Percentiles rank a stretch among this genome's conserved stretches.
These are phyloP conservation scores for Pseudocercospora pini-densiflorae DNA, from an alignment of 2,329 filamentous ascomycete genomes.

Conservation along the genomic window DNA sequence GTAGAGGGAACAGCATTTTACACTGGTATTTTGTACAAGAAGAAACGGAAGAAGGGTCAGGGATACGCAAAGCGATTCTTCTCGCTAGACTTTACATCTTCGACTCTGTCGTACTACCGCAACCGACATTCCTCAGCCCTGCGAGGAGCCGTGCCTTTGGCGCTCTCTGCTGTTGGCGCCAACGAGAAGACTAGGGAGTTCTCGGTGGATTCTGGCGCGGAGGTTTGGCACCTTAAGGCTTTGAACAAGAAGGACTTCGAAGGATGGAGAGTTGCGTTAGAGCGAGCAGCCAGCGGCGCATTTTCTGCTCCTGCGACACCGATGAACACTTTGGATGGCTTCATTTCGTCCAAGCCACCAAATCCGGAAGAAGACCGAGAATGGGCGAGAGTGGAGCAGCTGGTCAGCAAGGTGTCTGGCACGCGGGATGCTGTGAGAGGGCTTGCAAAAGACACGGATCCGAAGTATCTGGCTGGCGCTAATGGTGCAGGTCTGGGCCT, in stretches of 20 bases:
- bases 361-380: conserved; percentile 71
- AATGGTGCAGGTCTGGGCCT: conserved; percentile 42
- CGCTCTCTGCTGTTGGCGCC: conserved; percentile 85
- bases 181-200: conserved; percentile 90
- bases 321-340: conserved; percentile 29
- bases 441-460: conserved; percentile 82
- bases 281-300: conserved; percentile 63
- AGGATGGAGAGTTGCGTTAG: conserved; percentile 84
- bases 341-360: conserved; percentile 20
- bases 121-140: conserved; percentile 91
- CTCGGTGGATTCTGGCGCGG: conserved; percentile 93
- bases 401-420: conserved; percentile 85
- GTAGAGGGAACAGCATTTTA: conserved; percentile 64
- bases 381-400: conserved; percentile 83
- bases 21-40: conserved; percentile 84
- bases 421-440: conserved; percentile 86
- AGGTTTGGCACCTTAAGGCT: conserved; percentile 93
- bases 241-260: conserved; percentile 82
- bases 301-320: conserved; percentile 34
- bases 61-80: conserved; percentile 94
- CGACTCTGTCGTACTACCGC: conserved; percentile 94
- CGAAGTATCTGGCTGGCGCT: conserved; percentile 56
- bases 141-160: conserved; percentile 88
- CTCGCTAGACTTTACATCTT: conserved; percentile 91
- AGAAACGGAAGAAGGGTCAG: conserved; percentile 89